These are phyloP conservation scores for Ilex asprella DNA, from an alignment of 257 asterid genomes.

Conservation along the genomic window DNA sequence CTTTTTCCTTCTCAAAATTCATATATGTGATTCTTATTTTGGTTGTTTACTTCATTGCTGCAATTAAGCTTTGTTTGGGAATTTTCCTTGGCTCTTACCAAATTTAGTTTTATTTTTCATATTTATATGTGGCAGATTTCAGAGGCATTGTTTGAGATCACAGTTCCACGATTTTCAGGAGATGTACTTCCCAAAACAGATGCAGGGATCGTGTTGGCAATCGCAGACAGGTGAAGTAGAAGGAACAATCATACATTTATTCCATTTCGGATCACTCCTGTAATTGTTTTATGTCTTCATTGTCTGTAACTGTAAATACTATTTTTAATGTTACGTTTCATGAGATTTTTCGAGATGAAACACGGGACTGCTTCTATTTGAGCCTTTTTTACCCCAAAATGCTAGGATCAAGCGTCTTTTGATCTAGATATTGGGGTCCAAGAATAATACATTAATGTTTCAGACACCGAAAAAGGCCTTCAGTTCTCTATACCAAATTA, in stretches of 20 bases:
- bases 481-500: no score
- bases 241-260: constrained; percentile 2
- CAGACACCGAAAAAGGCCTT: no score
- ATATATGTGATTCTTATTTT: constrained; percentile 6
- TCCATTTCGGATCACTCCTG: constrained; percentile 1
- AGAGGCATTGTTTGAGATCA: constrained; percentile 82
- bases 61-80: not conserved
- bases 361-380: no score
- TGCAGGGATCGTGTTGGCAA: constrained; percentile 75
- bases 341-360: no score
- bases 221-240: constrained; percentile 66
- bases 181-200: constrained; percentile 82
- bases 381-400: no score
- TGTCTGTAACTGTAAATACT: no score
- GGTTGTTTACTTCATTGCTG: constrained; percentile 7
- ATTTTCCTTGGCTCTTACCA: constrained; percentile 1
- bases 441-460: no score
- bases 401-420: no score
- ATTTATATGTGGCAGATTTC: constrained; percentile 48
- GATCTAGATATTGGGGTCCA: no score
- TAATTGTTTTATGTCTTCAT: no score
- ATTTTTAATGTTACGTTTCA: no score
- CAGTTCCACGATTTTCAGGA: constrained; percentile 89
- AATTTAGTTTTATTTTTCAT: constrained; percentile 12
- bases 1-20: not conserved